Percentiles rank a stretch among this genome's conserved stretches.
phyloP scores from a whole-genome alignment of 2,329 filamentous ascomycete genomes.

The Phoma sp. region DNA sequence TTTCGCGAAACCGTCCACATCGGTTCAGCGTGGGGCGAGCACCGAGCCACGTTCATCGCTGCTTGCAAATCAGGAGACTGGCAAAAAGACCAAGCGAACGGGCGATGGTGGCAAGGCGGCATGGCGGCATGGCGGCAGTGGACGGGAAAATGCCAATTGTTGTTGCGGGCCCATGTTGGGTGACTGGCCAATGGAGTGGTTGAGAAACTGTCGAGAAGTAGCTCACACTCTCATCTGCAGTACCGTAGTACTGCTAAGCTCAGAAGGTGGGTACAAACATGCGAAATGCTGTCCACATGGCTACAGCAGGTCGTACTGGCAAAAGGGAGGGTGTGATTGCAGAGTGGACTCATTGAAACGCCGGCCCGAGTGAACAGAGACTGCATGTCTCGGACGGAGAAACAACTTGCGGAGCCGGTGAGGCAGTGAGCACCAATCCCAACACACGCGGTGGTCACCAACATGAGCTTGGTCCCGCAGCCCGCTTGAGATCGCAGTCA shows the following conservation, averaged over 20 bases:
- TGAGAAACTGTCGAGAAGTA: neutral
- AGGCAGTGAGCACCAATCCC: slow-evolving; percentile 1
- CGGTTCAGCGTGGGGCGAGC: neutral
- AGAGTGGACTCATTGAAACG: neutral
- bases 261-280: neutral
- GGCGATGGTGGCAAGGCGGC: neutral
- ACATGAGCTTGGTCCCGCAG: neutral
- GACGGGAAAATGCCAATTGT: slow-evolving; percentile 6
- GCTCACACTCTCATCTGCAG: neutral
- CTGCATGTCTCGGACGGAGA: neutral
- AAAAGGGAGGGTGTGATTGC: neutral
- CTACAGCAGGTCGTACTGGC: neutral
- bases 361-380: slow-evolving; percentile 1
- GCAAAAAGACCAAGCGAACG: neutral
- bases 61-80: neutral
- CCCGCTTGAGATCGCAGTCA: slow-evolving; percentile 12
- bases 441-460: neutral
- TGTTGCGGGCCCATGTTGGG: neutral
- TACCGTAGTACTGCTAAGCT: neutral
- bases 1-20: neutral
- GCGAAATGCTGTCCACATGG: neutral
- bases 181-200: neutral
- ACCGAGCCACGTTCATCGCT: neutral
- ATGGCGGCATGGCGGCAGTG: slow-evolving; percentile 1
- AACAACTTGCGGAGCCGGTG: neutral